phyloP scores from a whole-genome alignment of 805 yeast species.

The Wickerhamiella slavikovae region DNA sequence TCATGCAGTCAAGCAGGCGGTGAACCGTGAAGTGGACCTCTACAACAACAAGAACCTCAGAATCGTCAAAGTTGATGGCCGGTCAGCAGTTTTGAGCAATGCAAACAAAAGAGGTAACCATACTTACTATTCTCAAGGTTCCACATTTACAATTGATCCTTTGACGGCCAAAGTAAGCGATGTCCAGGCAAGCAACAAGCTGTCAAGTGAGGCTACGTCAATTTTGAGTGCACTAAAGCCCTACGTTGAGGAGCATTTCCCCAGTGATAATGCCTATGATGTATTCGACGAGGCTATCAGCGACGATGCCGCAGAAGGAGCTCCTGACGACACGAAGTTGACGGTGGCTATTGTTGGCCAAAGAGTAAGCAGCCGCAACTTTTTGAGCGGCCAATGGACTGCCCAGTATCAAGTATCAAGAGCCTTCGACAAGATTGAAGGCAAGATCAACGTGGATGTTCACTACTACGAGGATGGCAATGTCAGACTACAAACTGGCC shows the following conservation, averaged over 20 bases:
- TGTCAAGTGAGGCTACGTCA: slow-evolving; percentile 1
- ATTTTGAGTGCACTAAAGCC: slow-evolving; percentile 17
- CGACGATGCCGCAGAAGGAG: too few relatives aligned
- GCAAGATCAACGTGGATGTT: slow-evolving; percentile 44
- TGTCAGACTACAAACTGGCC: slow-evolving; percentile 66
- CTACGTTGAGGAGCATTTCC: slow-evolving; percentile 49
- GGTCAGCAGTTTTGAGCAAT: slow-evolving; percentile 8
- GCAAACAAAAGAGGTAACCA: slow-evolving; percentile 7
- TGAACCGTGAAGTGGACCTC: slow-evolving; percentile 18
- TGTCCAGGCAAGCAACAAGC: slow-evolving; percentile 3
- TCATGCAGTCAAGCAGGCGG: slow-evolving; percentile 5
- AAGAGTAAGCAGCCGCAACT: slow-evolving; percentile 53
- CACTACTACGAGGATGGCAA: slow-evolving; percentile 96
- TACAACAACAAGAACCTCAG: slow-evolving; percentile 20
- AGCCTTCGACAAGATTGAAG: slow-evolving; percentile 23
- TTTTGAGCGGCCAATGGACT: slow-evolving; percentile 78
- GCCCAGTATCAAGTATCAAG: slow-evolving; percentile 40
- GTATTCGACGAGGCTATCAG: slow-evolving; percentile 21
- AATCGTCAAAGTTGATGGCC: slow-evolving; percentile 8
- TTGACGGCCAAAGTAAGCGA: slow-evolving; percentile 8
- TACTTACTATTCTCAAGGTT: slow-evolving; percentile 13
- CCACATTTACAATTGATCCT: slow-evolving; percentile 14
- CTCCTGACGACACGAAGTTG: too few relatives aligned
- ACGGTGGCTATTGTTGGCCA: slow-evolving; percentile 47
- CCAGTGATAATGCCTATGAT: slow-evolving; percentile 30